phyloP scores from a whole-genome alignment of 2,329 filamentous ascomycete genomes.

The Colletotrichum sp. region DNA sequence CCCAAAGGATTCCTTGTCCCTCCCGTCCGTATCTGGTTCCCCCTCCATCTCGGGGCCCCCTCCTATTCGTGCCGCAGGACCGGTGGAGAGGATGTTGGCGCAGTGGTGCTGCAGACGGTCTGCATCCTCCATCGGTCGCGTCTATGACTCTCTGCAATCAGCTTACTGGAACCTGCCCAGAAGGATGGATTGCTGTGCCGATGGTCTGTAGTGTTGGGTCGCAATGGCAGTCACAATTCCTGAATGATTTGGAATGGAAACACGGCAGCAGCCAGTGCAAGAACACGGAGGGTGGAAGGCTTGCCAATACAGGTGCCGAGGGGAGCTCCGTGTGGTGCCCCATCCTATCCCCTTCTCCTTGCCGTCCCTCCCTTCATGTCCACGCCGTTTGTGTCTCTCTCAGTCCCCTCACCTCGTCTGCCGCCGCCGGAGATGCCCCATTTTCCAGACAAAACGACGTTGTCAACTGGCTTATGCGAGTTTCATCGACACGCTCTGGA shows the following conservation, averaged over 20 bases:
- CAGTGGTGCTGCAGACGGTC: not conserved
- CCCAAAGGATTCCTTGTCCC: not conserved
- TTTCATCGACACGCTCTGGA: conserved; percentile 12
- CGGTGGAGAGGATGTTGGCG: not conserved
- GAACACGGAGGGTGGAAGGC: not conserved
- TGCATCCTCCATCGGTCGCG: not conserved
- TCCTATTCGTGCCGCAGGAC: conserved; percentile 3
- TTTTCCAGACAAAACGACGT: conserved; percentile 1
- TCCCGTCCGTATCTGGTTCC: not conserved
- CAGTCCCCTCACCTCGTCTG: not conserved
- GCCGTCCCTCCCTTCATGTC: not conserved
- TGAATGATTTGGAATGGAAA: conserved; percentile 9
- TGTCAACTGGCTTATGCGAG: conserved; percentile 12
- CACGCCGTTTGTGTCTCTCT: not conserved
- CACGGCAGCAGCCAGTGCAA: not conserved
- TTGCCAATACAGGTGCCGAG: conserved; percentile 1
- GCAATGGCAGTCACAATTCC: not conserved
- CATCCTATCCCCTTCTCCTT: not conserved
- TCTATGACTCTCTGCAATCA: conserved; percentile 3
- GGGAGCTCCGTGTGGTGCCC: conserved; percentile 4
- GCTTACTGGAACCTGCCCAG: not conserved
- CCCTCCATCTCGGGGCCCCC: not conserved
- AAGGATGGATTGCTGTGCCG: not conserved
- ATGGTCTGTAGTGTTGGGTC: not conserved
- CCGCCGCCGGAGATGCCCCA: conserved; percentile 7